Base-by-base conservation (phyloP, 306 rosid genomes). In the Ziziphus jujuba region DNA sequence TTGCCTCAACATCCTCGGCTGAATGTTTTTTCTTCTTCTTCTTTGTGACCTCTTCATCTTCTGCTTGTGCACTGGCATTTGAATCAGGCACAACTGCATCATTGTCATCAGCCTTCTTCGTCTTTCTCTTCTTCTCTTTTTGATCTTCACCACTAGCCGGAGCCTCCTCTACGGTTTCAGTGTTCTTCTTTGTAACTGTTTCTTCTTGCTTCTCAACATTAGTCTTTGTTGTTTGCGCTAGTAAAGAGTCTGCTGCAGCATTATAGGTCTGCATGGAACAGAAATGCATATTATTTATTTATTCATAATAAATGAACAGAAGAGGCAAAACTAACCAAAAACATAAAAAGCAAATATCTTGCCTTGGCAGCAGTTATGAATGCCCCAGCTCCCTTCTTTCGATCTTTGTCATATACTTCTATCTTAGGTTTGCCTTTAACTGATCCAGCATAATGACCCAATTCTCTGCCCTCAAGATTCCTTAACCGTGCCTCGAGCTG, bases 401-500 rank as follows among this genome's bases (percentile, higher is more conserved):
- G 35, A 71, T 93, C 99, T 85, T 82, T 93, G 77, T 90, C 97
- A 51, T 93, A 93, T 65, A 80, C 87, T 84, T 90, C 92, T 7
- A 93, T 90, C 80, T 80, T 88, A 2, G 99, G 96, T 59, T 93
- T 93, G 68, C 97, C 97, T 78, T 90, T 93, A 38, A 96, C 87
- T 10, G 99, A 93, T 58, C 99, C 92, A 52, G 97, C 88, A 77
- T 52, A 83, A 5, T 79, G 91, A 25, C 97, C 89, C 59, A 93
- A 81, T 62, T 91, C 96, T 68, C 64, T 88, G 67, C 99, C 99
- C 76, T 93, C 99, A 16, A 90, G 95, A 55, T 51, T 84, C 77
- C 99, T 87, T 64, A 93, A 80, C 40, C 99, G 83, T 36, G 89
- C 92, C 73, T 93, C 99, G 76, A 91, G 84, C 91, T 86, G 82